A percentile compares a stretch with the other conserved stretches of the same genome.
These are phyloP conservation scores for Primulina huaijiensis DNA, from an alignment of 257 asterid genomes.

Conservation along the genomic window DNA sequence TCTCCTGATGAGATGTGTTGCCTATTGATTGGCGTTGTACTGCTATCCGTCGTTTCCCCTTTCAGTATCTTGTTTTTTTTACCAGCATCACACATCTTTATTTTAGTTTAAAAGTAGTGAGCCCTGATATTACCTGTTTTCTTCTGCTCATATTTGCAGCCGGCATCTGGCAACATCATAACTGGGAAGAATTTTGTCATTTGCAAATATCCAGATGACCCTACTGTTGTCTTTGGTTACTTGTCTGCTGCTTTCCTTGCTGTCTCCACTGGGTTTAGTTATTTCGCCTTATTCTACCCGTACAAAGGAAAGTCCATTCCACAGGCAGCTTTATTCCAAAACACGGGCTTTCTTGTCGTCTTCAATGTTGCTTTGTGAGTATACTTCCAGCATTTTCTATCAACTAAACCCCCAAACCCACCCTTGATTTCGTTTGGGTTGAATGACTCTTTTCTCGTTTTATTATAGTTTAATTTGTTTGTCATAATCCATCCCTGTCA, in stretches of 20 bases:
- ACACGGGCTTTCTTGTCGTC: slow-evolving; percentile 56
- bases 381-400: background rate
- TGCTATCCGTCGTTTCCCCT: background rate
- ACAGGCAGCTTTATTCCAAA: slow-evolving; percentile 51
- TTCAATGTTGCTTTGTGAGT: slow-evolving; percentile 76
- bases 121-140: background rate
- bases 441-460: background rate
- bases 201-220: slow-evolving; percentile 80
- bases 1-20: background rate
- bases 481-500: background rate
- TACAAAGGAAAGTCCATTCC: slow-evolving; percentile 87
- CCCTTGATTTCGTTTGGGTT: slow-evolving; percentile 15
- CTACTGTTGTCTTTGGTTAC: slow-evolving; percentile 61
- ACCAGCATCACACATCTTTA: no score
- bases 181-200: slow-evolving; percentile 50
- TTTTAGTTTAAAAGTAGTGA: background rate
- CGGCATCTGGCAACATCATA: slow-evolving; percentile 60
- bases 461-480: no score
- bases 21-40: background rate
- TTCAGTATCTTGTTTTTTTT: background rate
- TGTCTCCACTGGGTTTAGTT: slow-evolving; percentile 49
- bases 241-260: slow-evolving; percentile 62
- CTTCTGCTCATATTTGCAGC: slow-evolving; percentile 43
- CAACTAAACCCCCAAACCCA: background rate
- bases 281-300: slow-evolving; percentile 57